phyloP scores from a whole-genome alignment of 2,329 filamentous ascomycete genomes.

The Gliomastix tumulicola region DNA sequence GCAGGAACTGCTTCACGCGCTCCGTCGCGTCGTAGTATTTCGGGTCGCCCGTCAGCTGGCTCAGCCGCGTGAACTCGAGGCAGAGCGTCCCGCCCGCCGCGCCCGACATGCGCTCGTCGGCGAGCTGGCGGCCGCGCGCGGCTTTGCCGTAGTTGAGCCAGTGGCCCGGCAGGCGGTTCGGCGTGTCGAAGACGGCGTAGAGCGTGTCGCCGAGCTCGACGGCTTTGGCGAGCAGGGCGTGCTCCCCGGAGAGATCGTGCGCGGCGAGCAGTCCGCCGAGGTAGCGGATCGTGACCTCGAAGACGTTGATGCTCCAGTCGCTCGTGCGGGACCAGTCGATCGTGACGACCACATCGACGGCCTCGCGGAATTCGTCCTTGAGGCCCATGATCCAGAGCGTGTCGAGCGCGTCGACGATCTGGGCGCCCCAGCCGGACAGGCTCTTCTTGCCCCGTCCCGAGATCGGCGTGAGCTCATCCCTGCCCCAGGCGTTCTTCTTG shows the following conservation, averaged over 20 bases:
- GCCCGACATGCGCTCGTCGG: slow-evolving; percentile 43
- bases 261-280: slow-evolving; percentile 79
- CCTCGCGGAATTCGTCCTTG: slow-evolving; percentile 72
- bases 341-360: slow-evolving; percentile 57
- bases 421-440: slow-evolving; percentile 89
- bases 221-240: slow-evolving; percentile 68
- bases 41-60: slow-evolving; percentile 72
- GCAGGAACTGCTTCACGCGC: slow-evolving; percentile 73
- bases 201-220: slow-evolving; percentile 73
- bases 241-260: slow-evolving; percentile 78
- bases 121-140: slow-evolving; percentile 34
- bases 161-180: slow-evolving; percentile 80
- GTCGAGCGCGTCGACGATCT: slow-evolving; percentile 74
- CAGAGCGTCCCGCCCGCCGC: slow-evolving; percentile 75
- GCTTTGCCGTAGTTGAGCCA: slow-evolving; percentile 27
- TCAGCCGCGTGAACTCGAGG: slow-evolving; percentile 83
- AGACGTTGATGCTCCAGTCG: slow-evolving; percentile 70
- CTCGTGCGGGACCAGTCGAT: slow-evolving; percentile 78
- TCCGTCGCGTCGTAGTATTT: slow-evolving; percentile 89
- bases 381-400: slow-evolving; percentile 84
- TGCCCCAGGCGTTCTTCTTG: slow-evolving; percentile 69
- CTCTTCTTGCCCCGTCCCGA: slow-evolving; percentile 63
- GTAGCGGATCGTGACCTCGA: slow-evolving; percentile 89
- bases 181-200: slow-evolving; percentile 81
- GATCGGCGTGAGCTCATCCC: slow-evolving; percentile 78